These are phyloP conservation scores for Tolypocladium amazonense DNA, from an alignment of 2,329 filamentous ascomycete genomes.

Conservation along the genomic window DNA sequence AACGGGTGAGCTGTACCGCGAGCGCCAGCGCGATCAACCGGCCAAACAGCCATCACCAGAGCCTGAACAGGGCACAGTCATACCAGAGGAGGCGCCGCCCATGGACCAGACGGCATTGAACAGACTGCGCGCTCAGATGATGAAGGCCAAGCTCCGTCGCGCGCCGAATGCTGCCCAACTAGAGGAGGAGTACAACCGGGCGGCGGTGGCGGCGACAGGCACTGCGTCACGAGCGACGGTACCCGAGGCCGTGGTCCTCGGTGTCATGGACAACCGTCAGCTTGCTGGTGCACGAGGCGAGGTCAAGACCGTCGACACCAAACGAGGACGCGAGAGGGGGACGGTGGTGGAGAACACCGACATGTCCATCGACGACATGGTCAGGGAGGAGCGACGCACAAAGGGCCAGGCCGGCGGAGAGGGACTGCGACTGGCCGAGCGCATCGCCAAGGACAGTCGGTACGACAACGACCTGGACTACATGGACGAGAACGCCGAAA, in stretches of 20 bases:
- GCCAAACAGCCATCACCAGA: constrained; percentile 18
- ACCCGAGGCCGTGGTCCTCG: constrained; percentile 59
- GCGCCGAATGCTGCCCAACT: constrained; percentile 65
- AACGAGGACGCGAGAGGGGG: constrained; percentile 74
- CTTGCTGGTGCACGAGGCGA: constrained; percentile 65
- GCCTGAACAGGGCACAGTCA: constrained; percentile 43
- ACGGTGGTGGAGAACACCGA: constrained; percentile 85
- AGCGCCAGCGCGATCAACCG: constrained; percentile 54
- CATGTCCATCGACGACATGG: constrained; percentile 95
- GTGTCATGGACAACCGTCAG: constrained; percentile 82
- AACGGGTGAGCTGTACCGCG: constrained; percentile 73
- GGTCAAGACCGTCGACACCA: constrained; percentile 67
- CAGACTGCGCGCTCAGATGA: constrained; percentile 81
- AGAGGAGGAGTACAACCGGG: constrained; percentile 74
- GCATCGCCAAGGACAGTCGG: constrained; percentile 85
- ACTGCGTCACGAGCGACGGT: constrained; percentile 48
- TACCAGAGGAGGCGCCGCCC: constrained; percentile 39
- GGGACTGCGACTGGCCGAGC: constrained; percentile 72
- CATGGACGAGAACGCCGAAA: constrained; percentile 91
- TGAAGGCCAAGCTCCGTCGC: constrained; percentile 84
- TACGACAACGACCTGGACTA: constrained; percentile 93
- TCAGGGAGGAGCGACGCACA: constrained; percentile 84
- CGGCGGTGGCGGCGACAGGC: constrained; percentile 54
- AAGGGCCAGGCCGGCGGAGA: constrained; percentile 69
- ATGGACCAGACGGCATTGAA: constrained; percentile 77